phyloP scores from a whole-genome alignment of 202 grass and related monocot genomes.

The Eragrostis tef region DNA sequence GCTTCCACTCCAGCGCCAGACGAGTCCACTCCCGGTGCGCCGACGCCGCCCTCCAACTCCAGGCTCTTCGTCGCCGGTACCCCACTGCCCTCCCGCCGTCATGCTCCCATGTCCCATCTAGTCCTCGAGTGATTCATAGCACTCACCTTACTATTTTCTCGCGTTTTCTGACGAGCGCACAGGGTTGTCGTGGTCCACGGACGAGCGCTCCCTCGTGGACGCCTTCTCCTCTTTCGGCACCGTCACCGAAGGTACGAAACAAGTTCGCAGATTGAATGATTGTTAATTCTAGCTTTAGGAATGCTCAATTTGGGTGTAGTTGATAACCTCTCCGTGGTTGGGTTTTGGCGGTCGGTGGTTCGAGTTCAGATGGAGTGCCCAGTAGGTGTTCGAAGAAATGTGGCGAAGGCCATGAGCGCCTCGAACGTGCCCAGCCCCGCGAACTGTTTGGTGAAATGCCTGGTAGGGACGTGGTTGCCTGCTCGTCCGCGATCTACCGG shows the following conservation, averaged over 20 bases:
- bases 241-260: slow-evolving; percentile 35
- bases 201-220: slow-evolving; percentile 85
- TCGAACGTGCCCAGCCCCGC: neutral
- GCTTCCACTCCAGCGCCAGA: slow-evolving; percentile 11
- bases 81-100: neutral
- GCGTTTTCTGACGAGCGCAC: slow-evolving; percentile 1
- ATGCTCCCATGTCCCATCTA: neutral
- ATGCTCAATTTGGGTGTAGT: slow-evolving; percentile 21
- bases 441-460: slow-evolving; percentile 49
- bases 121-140: neutral
- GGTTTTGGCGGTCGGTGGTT: slow-evolving; percentile 10
- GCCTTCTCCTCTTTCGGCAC: slow-evolving; percentile 66
- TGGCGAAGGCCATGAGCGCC: neutral
- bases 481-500: slow-evolving; percentile 47
- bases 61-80: slow-evolving; percentile 87
- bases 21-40: slow-evolving; percentile 30
- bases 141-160: slow-evolving; percentile 24
- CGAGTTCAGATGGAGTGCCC: slow-evolving; percentile 38
- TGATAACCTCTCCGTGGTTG: slow-evolving; percentile 35
- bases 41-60: slow-evolving; percentile 58
- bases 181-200: slow-evolving; percentile 81
- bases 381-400: slow-evolving; percentile 46
- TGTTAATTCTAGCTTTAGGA: neutral
- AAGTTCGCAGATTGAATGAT: neutral
- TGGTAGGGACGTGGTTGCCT: slow-evolving; percentile 50